Conservation (phyloP, 139 green algal species). For the Chlorella sp. region DNA sequence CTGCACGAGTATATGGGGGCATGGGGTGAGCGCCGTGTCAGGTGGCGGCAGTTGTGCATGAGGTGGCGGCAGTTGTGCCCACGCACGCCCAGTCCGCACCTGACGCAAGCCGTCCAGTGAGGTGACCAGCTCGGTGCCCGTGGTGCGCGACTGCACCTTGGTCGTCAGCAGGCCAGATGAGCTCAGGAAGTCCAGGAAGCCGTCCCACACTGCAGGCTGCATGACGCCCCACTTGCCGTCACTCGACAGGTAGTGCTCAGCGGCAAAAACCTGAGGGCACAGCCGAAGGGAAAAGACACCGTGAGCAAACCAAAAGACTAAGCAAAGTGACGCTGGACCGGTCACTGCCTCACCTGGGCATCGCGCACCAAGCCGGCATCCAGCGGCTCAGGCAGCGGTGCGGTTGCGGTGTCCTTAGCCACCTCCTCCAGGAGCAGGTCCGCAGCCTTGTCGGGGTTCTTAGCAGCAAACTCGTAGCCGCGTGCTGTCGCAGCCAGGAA, state of each 20-base stretch:
- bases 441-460: conserved; percentile 31
- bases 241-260: conserved; percentile 14
- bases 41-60: background rate
- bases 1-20: background rate
- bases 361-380: conserved; percentile 32
- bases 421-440: conserved; percentile 20
- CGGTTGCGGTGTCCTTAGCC: conserved; percentile 13
- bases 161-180: conserved; percentile 52
- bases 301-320: no score
- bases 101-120: conserved; percentile 53
- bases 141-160: conserved; percentile 23
- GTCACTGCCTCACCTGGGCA: conserved; percentile 13
- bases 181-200: conserved; percentile 72
- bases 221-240: conserved; percentile 26
- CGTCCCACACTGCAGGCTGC: conserved; percentile 37
- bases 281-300: no score
- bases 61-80: background rate
- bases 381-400: conserved; percentile 37
- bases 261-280: no score
- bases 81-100: background rate
- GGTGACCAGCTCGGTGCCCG: conserved; percentile 15
- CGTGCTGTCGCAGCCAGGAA: conserved; percentile 58
- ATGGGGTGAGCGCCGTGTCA: background rate
- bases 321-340: no score
- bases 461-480: conserved; percentile 54